Percentiles rank a stretch among this genome's conserved stretches.
These are phyloP conservation scores for Pseudopediastrum boryanum DNA, from an alignment of 139 green algal genomes.

Conservation along the genomic window DNA sequence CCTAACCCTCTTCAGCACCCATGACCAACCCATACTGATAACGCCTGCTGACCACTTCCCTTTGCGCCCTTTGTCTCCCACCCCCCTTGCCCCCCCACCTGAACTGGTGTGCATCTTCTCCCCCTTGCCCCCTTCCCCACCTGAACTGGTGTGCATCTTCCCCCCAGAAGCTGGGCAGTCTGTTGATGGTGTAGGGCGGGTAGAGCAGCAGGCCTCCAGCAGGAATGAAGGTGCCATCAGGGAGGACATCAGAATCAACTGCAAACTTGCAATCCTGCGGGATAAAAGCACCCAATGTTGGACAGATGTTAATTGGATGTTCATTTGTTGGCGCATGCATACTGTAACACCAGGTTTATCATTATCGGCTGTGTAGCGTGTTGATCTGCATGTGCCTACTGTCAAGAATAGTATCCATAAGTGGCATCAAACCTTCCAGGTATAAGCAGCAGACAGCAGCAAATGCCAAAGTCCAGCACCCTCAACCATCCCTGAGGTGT, in stretches of 20 bases:
- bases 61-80: neutral
- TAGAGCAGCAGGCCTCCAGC: neutral
- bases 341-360: too few relatives aligned
- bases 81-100: neutral
- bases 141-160: conserved; percentile 20
- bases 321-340: too few relatives aligned
- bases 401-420: too few relatives aligned
- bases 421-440: too few relatives aligned
- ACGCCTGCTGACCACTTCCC: neutral
- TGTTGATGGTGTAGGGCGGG: neutral
- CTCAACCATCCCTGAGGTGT: too few relatives aligned
- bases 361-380: too few relatives aligned
- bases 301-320: too few relatives aligned
- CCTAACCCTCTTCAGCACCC: neutral
- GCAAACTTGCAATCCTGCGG: conserved; percentile 7
- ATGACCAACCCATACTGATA: neutral
- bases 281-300: too few relatives aligned
- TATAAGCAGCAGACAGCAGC: too few relatives aligned
- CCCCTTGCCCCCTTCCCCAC: neutral
- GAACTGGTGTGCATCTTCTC: neutral
- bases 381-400: too few relatives aligned
- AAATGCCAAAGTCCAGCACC: too few relatives aligned
- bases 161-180: conserved; percentile 20
- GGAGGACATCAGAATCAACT: conserved; percentile 1
- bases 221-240: conserved; percentile 2